Evolutionary conservation across 2,329 filamentous ascomycete species (phyloP), one percentile per base, ranked within the genome.

Genomic region (Apiospora hydei): DNA sequence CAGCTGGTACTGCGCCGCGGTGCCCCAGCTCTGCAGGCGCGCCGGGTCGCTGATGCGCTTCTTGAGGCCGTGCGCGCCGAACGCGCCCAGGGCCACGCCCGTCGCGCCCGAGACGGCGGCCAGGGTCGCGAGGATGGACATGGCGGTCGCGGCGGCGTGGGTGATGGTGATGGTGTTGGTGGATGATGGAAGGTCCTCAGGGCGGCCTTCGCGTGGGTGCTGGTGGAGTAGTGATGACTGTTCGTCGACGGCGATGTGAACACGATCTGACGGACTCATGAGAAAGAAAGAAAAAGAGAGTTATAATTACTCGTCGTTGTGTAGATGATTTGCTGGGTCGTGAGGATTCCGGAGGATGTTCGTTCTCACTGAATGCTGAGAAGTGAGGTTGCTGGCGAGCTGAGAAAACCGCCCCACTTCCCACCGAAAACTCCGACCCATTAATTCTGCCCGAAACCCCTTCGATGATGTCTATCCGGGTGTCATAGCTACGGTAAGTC

Each of bases 11-110:
- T 93, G 90, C 3, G 91, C 90, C 1, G 90, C 91, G 0, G 90
- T 93, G 14, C 82, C 80, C 87, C 89, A 93, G 78, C 85, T 91
- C 7, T 88, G 87, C 53, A 92, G 80, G 73, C 85, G 85, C 16
- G 84, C 80, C 3, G 90, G 90, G 75, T 92, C 90, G 13, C 86
- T 78, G 77, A 92, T 89, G 75, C 84, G 83, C 72, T 86, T 86
- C 82, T 91, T 92, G 53, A 93, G 83, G 14, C 90, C 90, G 78
- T 93, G 91, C 16, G 90, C 90, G 47, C 91, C 91, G 80, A 93
- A 93, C 0, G 91, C 91, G 44, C 91, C 91, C 71, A 92, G 80
- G 21, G 84, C 84, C 68, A 93, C 90, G 77, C 88, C 87, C 5
- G 87, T 82, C 13, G 90, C 91, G 80, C 90, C 91, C 78, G 87